These are phyloP conservation scores for Logfia minima DNA, from an alignment of 129 eudicot species.

Conservation along the genomic window DNA sequence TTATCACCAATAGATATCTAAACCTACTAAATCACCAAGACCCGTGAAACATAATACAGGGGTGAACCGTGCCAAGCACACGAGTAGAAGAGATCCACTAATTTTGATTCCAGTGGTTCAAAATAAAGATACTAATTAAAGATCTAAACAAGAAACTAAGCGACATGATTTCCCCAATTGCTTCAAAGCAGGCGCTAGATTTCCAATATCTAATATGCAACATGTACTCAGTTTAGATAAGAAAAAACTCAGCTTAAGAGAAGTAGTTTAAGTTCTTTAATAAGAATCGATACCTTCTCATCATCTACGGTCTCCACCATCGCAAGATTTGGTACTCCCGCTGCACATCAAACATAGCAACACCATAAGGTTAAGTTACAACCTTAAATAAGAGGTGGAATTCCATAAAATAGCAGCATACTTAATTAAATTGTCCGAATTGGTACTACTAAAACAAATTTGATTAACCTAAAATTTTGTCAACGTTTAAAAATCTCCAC, in stretches of 20 bases:
- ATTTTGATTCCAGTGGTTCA: not conserved
- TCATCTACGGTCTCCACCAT: slow-evolving; percentile 97
- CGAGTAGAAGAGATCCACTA: not conserved
- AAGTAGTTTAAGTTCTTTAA: not conserved
- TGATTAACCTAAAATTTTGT: too few species aligned
- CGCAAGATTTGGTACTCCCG: slow-evolving; percentile 79
- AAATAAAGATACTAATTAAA: not conserved
- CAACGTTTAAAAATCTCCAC: not conserved
- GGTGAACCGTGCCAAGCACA: not conserved
- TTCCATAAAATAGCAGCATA: not conserved
- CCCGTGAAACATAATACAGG: not conserved
- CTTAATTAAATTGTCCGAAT: not conserved
- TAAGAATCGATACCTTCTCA: slow-evolving; percentile 57
- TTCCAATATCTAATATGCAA: slow-evolving; percentile 21
- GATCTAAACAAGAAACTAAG: not conserved
- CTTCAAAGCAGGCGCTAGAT: not conserved
- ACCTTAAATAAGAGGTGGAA: not conserved
- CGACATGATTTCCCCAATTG: not conserved
- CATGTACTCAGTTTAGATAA: slow-evolving; percentile 2
- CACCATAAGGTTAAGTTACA: not conserved
- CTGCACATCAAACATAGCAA: slow-evolving; percentile 43
- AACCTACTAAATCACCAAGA: not conserved
- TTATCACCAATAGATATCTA: not conserved
- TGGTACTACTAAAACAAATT: too few species aligned
- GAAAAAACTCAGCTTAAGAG: not conserved